Evolutionary conservation across 192 early-diverging fungal species (phyloP).

Genomic region (Ambispora gerdemannii): DNA sequence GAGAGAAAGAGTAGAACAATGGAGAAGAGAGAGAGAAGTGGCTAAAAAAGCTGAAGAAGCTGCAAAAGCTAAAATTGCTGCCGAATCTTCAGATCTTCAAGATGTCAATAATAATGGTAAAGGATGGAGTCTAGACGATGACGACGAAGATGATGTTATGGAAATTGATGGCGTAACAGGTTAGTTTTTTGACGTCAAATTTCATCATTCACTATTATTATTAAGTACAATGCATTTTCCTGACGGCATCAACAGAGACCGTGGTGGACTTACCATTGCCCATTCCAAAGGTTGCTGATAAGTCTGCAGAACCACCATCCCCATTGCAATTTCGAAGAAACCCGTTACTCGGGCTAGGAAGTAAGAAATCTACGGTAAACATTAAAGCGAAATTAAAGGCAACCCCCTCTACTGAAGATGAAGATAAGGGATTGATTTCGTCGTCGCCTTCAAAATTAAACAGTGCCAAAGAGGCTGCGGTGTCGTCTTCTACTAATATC

Average conservation of each 20-base stretch:
- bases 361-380: slow-evolving; percentile 12
- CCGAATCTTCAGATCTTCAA: slow-evolving; percentile 28
- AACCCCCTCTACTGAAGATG: slow-evolving; percentile 3
- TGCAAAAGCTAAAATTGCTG: slow-evolving; percentile 33
- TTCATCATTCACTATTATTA: not conserved
- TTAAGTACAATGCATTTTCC: not conserved
- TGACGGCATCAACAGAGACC: not conserved
- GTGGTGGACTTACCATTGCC: slow-evolving; percentile 10
- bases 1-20: slow-evolving; percentile 78
- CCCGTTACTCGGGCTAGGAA: slow-evolving; percentile 14
- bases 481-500: not conserved
- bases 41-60: slow-evolving; percentile 46
- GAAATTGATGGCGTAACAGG: slow-evolving; percentile 31
- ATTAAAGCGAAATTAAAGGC: slow-evolving; percentile 14
- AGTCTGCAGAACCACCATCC: not conserved
- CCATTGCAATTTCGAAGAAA: slow-evolving; percentile 15
- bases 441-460: slow-evolving; percentile 10
- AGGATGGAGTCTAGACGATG: slow-evolving; percentile 59
- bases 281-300: slow-evolving; percentile 18
- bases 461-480: slow-evolving; percentile 31
- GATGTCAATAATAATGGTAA: slow-evolving; percentile 39
- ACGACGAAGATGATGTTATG: slow-evolving; percentile 63
- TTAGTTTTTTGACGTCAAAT: not conserved
- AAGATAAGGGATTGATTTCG: slow-evolving; percentile 3
- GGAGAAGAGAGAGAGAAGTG: slow-evolving; percentile 67